phyloP scores from a whole-genome alignment of 2,329 filamentous ascomycete species.

The Fusarium mundagurra region DNA sequence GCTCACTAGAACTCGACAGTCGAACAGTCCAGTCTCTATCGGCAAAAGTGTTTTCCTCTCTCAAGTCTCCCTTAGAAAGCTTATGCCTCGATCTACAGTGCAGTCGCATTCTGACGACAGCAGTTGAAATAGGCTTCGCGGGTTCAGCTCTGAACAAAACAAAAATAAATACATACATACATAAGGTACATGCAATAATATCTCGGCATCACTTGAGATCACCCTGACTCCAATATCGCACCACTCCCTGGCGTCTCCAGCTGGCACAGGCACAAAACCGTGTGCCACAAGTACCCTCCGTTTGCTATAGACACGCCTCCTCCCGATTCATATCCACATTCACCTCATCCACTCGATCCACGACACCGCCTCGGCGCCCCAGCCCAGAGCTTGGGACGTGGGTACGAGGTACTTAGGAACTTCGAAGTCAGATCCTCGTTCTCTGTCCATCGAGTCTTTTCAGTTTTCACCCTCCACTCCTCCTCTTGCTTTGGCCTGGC shows the following conservation, averaged over 20 bases:
- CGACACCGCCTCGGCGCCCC: slow-evolving; percentile 44
- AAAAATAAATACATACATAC: neutral
- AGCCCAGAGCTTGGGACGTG: slow-evolving; percentile 39
- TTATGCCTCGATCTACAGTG: neutral
- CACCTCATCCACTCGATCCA: slow-evolving; percentile 41
- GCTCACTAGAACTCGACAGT: slow-evolving; percentile 8
- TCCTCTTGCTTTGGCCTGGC: slow-evolving; percentile 4
- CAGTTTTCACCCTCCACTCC: slow-evolving; percentile 26
- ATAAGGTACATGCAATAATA: slow-evolving; percentile 36
- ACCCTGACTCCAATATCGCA: slow-evolving; percentile 22
- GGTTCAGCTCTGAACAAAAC: slow-evolving; percentile 23
- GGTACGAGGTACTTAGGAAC: slow-evolving; percentile 37
- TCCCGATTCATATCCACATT: slow-evolving; percentile 31
- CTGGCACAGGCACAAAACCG: slow-evolving; percentile 32
- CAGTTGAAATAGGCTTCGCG: neutral
- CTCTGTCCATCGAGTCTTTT: slow-evolving; percentile 27
- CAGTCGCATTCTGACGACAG: neutral
- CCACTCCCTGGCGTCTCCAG: slow-evolving; percentile 31
- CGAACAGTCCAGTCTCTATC: neutral
- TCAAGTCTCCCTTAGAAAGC: neutral
- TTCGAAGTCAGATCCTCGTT: slow-evolving; percentile 34
- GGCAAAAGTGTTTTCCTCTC: neutral
- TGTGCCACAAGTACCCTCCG: slow-evolving; percentile 28
- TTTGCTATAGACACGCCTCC: slow-evolving; percentile 31
- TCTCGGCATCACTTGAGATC: slow-evolving; percentile 31